Conservation (phyloP, 2,329 filamentous ascomycete species). For the Fonsecaea pedrosoi region DNA sequence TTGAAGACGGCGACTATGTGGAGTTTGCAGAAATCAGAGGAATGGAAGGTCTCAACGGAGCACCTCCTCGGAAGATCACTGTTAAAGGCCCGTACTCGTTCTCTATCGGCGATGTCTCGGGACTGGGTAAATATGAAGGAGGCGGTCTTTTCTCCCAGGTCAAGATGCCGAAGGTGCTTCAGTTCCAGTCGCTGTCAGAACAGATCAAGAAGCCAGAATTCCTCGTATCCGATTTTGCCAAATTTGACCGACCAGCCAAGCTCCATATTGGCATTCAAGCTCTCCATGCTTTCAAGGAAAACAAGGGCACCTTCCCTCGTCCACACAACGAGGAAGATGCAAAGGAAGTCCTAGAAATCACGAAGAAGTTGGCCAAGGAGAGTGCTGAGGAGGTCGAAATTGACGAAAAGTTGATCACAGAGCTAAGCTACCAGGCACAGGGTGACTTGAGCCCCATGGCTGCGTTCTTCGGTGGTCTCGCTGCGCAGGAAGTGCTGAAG, state of each 20-base stretch:
- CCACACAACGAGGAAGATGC: conserved; percentile 88
- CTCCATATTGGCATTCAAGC: conserved; percentile 93
- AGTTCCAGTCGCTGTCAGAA: conserved; percentile 81
- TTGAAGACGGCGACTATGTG: conserved; percentile 96
- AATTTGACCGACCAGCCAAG: conserved; percentile 93
- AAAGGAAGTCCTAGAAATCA: conserved; percentile 73
- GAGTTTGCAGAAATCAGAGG: conserved; percentile 93
- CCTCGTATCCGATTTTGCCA: conserved; percentile 92
- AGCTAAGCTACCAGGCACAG: conserved; percentile 91
- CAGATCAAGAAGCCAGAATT: conserved; percentile 87
- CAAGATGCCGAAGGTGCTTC: conserved; percentile 94
- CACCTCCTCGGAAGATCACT: conserved; percentile 84
- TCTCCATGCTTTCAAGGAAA: conserved; percentile 81
- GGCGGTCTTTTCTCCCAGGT: conserved; percentile 94
- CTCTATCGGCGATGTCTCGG: conserved; percentile 91
- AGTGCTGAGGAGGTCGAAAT: conserved; percentile 77
- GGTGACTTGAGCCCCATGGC: conserved; percentile 92
- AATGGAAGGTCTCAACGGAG: conserved; percentile 84
- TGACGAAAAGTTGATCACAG: conserved; percentile 89
- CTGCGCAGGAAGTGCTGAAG: conserved; percentile 94
- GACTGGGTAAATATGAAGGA: conserved; percentile 82
- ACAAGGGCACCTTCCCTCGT: conserved; percentile 72
- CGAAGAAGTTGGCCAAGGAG: conserved; percentile 72
- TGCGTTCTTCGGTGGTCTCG: conserved; percentile 91
- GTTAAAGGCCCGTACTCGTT: conserved; percentile 98